phyloP scores from a whole-genome alignment of 257 asterid genomes.

The Orobanche coerulescens region DNA sequence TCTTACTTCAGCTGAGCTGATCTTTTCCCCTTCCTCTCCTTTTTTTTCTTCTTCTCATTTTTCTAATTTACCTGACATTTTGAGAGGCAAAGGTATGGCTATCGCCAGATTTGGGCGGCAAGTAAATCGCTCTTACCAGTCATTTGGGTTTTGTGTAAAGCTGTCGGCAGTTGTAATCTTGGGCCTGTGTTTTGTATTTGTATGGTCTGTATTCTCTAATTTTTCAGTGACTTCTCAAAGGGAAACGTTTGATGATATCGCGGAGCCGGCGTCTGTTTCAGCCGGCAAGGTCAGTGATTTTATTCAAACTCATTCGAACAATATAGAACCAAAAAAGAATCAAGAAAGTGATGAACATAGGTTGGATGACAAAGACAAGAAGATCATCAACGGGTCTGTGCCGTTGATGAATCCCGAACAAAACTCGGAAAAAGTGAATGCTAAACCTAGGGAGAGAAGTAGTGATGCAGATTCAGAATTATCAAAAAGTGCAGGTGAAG shows the following conservation, averaged over 20 bases:
- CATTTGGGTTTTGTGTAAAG: slow-evolving; percentile 65
- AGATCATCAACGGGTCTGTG: slow-evolving; percentile 31
- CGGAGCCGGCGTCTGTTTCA: slow-evolving; percentile 52
- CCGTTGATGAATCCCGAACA: slow-evolving; percentile 37
- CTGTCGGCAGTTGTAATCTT: slow-evolving; percentile 54
- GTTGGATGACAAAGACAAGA: slow-evolving; percentile 41
- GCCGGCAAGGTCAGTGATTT: slow-evolving; percentile 28
- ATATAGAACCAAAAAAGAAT: slow-evolving; percentile 30
- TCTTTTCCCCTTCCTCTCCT: not conserved
- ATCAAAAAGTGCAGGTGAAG: no score
- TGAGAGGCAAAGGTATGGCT: slow-evolving; percentile 49
- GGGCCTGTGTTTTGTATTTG: slow-evolving; percentile 74
- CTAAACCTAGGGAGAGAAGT: slow-evolving; percentile 15
- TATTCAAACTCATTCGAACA: slow-evolving; percentile 24
- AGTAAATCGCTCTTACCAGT: slow-evolving; percentile 69
- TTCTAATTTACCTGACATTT: no score
- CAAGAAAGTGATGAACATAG: slow-evolving; percentile 24
- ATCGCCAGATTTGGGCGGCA: slow-evolving; percentile 69
- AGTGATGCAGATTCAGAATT: no score
- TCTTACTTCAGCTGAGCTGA: slow-evolving; percentile 18
- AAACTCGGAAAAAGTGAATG: slow-evolving; percentile 29
- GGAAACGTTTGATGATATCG: slow-evolving; percentile 74
- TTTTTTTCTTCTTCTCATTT: no score
- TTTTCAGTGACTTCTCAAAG: slow-evolving; percentile 67
- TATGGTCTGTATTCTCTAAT: slow-evolving; percentile 71